Percentiles rank a stretch among this genome's conserved stretches.
Conservation (phyloP, 2,329 filamentous ascomycete genomes). For the Talaromyces sp. region DNA sequence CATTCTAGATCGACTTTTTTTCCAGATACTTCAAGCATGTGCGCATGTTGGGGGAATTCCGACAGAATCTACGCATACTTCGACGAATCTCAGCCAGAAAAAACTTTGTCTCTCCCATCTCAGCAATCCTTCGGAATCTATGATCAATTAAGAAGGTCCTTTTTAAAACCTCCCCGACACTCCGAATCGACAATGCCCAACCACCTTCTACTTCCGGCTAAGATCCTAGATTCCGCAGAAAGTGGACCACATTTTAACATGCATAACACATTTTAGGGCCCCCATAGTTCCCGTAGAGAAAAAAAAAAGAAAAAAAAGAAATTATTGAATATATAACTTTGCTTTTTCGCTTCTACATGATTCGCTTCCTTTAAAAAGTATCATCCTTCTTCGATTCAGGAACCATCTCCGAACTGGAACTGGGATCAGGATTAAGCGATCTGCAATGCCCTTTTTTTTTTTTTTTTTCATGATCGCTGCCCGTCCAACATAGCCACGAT, state of each 20-base stretch:
- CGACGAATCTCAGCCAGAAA: too few species aligned
- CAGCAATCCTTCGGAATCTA: not conserved
- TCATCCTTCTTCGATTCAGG: not conserved
- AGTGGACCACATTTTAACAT: constrained; percentile 14
- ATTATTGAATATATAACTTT: not conserved
- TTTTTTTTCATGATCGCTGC: constrained; percentile 8
- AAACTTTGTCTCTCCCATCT: not conserved
- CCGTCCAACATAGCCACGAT: constrained; percentile 37
- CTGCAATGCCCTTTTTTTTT: not conserved
- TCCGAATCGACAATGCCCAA: constrained; percentile 1
- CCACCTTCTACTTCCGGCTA: constrained; percentile 28
- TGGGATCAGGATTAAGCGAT: not conserved
- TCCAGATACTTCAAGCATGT: too few species aligned
- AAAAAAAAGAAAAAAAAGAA: not conserved
- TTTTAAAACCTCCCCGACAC: not conserved
- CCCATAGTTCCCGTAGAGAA: not conserved
- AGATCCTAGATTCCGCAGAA: constrained; percentile 2
- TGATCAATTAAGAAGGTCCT: not conserved
- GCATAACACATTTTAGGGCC: constrained; percentile 21
- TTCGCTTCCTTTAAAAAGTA: not conserved
- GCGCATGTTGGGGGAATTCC: too few species aligned
- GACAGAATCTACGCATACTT: too few species aligned
- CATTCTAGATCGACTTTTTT: too few species aligned
- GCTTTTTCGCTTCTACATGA: not conserved
- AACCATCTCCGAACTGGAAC: constrained; percentile 1